Base-by-base conservation (phyloP, 2,329 filamentous ascomycete species). In the Fusarium sp. region DNA sequence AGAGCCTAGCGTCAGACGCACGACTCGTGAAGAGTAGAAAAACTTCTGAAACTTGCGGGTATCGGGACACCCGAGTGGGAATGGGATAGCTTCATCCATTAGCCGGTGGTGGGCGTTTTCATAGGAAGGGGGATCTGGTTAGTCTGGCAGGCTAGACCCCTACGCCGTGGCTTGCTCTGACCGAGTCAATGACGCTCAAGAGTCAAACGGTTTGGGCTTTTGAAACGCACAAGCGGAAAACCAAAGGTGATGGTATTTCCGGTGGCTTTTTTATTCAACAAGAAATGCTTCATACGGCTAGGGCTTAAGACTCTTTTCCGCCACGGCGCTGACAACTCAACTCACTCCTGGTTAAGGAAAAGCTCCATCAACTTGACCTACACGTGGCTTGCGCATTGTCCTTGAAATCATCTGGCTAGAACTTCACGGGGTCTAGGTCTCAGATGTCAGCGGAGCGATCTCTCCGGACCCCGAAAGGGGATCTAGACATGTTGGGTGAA, bases 1-100 rank as follows among this genome's bases (percentile, higher is more conserved):
- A 42, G 37, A 40, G 37, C 57, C 64, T 75, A 75, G 73, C 67
- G 70, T 60, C 56, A 54, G 47, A 52, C 24, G 50, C 66, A 57
- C 63, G 63, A 74, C 66, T 67, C 72, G 29, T 38, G n/a, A 47
- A 13, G 22, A 8, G 16, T 5, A 34, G 9, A 29, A 35, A 57
- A 47, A 35, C 27, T 57, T 45, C 56, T 63, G 58, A 64, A 68
- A 66, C 71, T 56, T 62, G 35, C 60, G 62, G 45, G 52, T 65
- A 38, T 72, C 71, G 60, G 67, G 31, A 57, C 24, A 34, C 37
- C 67, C 61, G 67, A 71, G 60, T 54, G 47, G 47, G 24, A 52
- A 52, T 29, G 27, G 63, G 35, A 38, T 42, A 65, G 31, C 59
- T 37, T 62, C 59, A 50, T 37, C 8, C 20, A 34, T n/a, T 16